Conservation (phyloP, 2,329 filamentous ascomycete genomes). For the Cadophora malorum region DNA sequence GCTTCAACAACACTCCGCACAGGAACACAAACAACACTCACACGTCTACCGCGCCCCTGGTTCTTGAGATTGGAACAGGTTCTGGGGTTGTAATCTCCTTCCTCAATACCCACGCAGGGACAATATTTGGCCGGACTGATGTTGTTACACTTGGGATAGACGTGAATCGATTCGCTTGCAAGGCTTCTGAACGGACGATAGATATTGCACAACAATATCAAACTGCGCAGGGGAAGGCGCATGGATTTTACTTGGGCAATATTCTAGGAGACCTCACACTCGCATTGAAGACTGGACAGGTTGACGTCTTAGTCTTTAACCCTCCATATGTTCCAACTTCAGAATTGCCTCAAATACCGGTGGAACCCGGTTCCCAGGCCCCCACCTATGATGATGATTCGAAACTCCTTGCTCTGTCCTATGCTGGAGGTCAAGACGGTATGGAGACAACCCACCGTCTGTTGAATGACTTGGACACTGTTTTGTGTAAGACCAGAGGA, state of each 20-base stretch:
- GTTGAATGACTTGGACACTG: slow-evolving; percentile 68
- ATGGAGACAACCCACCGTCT: slow-evolving; percentile 93
- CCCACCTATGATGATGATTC: slow-evolving; percentile 77
- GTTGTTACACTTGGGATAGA: slow-evolving; percentile 81
- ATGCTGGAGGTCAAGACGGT: slow-evolving; percentile 86
- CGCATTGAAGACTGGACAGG: slow-evolving; percentile 60
- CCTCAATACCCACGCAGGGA: slow-evolving; percentile 73
- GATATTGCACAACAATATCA: slow-evolving; percentile 52
- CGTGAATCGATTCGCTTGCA: slow-evolving; percentile 83
- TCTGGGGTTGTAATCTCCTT: slow-evolving; percentile 96
- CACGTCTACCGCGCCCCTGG: slow-evolving; percentile 59
- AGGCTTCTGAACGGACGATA: slow-evolving; percentile 75
- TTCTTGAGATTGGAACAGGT: slow-evolving; percentile 88
- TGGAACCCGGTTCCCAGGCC: slow-evolving; percentile 39
- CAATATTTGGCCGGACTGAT: slow-evolving; percentile 74
- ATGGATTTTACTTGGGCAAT: slow-evolving; percentile 66
- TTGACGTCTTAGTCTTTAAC: slow-evolving; percentile 94
- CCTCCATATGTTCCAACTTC: slow-evolving; percentile 94
- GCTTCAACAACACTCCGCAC: slow-evolving; percentile 28
- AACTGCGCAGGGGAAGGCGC: slow-evolving; percentile 44
- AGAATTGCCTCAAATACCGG: slow-evolving; percentile 65
- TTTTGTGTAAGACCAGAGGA: slow-evolving; percentile 68
- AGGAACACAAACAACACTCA: slow-evolving; percentile 18
- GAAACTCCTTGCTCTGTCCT: slow-evolving; percentile 82
- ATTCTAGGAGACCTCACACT: slow-evolving; percentile 73